Evolutionary conservation across 176 grass and related monocot species (phyloP).

Genomic region (Triticum urartu): DNA sequence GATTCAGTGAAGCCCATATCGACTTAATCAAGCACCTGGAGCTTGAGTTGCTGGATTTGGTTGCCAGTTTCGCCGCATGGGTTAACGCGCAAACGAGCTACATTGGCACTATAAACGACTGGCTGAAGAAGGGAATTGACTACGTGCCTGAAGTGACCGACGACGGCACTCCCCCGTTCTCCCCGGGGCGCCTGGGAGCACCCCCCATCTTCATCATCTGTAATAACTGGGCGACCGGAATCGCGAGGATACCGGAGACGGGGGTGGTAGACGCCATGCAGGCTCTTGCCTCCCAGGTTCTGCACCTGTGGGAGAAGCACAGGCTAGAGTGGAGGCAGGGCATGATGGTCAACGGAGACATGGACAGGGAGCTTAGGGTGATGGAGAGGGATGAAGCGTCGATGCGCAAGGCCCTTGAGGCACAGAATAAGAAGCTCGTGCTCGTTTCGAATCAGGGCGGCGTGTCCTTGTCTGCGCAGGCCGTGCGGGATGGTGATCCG

Average conservation of each 20-base stretch:
- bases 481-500: neutral
- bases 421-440: slow-evolving; percentile 47
- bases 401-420: slow-evolving; percentile 43
- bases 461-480: slow-evolving; percentile 27
- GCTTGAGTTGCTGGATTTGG: slow-evolving; percentile 49
- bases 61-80: slow-evolving; percentile 53
- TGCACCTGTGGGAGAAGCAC: slow-evolving; percentile 51
- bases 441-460: slow-evolving; percentile 30
- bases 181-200: slow-evolving; percentile 66
- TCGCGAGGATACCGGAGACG: slow-evolving; percentile 39
- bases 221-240: slow-evolving; percentile 57
- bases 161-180: slow-evolving; percentile 61
- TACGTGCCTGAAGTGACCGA: slow-evolving; percentile 68
- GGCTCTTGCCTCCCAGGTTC: slow-evolving; percentile 44
- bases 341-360: slow-evolving; percentile 44
- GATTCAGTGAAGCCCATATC: slow-evolving; percentile 48
- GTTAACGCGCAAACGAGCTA: slow-evolving; percentile 56
- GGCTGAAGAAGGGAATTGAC: slow-evolving; percentile 66
- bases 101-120: slow-evolving; percentile 56
- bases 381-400: slow-evolving; percentile 50
- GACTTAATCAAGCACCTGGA: slow-evolving; percentile 44
- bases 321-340: slow-evolving; percentile 41
- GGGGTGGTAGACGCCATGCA: slow-evolving; percentile 39
- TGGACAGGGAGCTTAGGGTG: slow-evolving; percentile 41
- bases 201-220: slow-evolving; percentile 62